A percentile compares a stretch with the other conserved stretches of the same genome.
Conservation (phyloP, 306 rosid genomes). For the Pyrus bretschneideri region DNA sequence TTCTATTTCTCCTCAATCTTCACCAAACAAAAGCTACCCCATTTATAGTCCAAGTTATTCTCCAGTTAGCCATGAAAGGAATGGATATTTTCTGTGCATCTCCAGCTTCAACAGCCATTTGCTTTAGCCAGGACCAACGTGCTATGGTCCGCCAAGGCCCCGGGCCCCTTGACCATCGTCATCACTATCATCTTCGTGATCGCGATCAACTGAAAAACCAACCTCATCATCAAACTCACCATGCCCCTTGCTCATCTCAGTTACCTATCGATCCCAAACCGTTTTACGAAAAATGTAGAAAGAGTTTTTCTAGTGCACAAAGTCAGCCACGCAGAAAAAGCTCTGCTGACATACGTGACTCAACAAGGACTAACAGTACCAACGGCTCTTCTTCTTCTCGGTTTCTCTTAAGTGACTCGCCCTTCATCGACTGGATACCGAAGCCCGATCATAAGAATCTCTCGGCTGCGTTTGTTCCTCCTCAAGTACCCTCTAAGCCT, state of each 20-base stretch:
- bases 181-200: background rate
- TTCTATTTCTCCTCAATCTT: background rate
- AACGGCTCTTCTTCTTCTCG: constrained; percentile 31
- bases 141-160: constrained; percentile 28
- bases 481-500: constrained; percentile 19
- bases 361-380: background rate
- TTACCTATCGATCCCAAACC: constrained; percentile 61
- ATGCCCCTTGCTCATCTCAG: constrained; percentile 63
- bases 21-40: background rate
- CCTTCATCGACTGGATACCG: constrained; percentile 48
- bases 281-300: constrained; percentile 38
- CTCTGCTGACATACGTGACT: constrained; percentile 36
- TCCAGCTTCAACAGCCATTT: constrained; percentile 58
- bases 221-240: background rate
- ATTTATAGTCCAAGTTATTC: background rate
- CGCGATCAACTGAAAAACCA: constrained; percentile 26
- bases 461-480: constrained; percentile 16
- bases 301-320: constrained; percentile 33
- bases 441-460: constrained; percentile 17
- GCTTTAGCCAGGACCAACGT: constrained; percentile 44
- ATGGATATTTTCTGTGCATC: constrained; percentile 67
- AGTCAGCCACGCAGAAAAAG: constrained; percentile 34
- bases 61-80: constrained; percentile 35
- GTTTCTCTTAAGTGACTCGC: constrained; percentile 34
- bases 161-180: constrained; percentile 9